Evolutionary conservation across 768 basidiomycete genomes (phyloP).

Genomic region (Tricholoma flavovirens): DNA sequence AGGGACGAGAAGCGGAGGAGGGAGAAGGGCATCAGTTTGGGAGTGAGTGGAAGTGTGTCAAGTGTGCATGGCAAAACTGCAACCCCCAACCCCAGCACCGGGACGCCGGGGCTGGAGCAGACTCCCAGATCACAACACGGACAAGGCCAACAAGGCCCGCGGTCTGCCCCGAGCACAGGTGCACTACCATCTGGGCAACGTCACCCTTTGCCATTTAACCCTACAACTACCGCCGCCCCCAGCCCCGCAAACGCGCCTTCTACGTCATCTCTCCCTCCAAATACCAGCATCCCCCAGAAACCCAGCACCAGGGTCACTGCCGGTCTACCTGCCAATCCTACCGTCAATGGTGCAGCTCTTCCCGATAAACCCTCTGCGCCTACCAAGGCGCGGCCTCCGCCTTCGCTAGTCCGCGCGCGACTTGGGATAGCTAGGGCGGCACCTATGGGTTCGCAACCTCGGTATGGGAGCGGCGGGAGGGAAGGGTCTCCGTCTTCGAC

Average conservation of each 20-base stretch:
- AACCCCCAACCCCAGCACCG: background rate
- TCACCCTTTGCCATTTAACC: conserved; percentile 13
- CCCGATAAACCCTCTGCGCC: background rate
- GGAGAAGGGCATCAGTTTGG: conserved; percentile 18
- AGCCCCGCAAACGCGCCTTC: background rate
- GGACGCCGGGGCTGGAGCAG: conserved; percentile 2
- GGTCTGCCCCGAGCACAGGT: background rate
- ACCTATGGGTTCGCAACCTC: conserved; percentile 8
- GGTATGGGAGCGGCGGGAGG: background rate
- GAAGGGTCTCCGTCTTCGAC: background rate
- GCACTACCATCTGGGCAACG: background rate
- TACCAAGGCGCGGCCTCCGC: conserved; percentile 1
- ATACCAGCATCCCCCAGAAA: conserved; percentile 12
- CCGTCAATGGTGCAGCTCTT: background rate
- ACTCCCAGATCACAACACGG: conserved; percentile 1
- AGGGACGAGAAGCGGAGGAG: conserved; percentile 37
- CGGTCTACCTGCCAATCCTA: background rate
- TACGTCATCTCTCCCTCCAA: background rate
- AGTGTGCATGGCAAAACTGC: conserved; percentile 5
- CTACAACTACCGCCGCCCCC: conserved; percentile 6
- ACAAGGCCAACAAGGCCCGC: background rate
- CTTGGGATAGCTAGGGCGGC: conserved; percentile 1
- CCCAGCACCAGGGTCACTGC: conserved; percentile 4
- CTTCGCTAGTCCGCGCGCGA: conserved; percentile 1
- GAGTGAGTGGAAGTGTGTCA: background rate